These are phyloP conservation scores for Oryza glumipatula DNA, from an alignment of 176 grass and related monocot genomes.

Conservation along the genomic window DNA sequence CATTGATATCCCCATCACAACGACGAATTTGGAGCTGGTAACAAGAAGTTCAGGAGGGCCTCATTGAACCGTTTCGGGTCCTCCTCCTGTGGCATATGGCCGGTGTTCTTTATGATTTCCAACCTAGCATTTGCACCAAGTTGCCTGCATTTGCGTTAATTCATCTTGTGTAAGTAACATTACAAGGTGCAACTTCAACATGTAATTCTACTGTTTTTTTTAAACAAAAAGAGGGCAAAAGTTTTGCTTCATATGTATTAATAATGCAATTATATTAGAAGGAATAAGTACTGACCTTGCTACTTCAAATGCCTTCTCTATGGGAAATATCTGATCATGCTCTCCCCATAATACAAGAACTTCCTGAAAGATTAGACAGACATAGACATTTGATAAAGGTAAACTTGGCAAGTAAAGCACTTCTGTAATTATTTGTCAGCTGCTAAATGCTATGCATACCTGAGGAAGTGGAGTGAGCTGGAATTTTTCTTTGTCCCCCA, in stretches of 20 bases:
- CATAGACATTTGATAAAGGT: not conserved
- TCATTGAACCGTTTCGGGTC: slow-evolving; percentile 69
- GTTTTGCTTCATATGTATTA: no score
- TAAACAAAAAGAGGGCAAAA: no score
- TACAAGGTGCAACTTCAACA: not conserved
- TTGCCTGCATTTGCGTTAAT: slow-evolving; percentile 48
- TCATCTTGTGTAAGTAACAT: slow-evolving; percentile 19
- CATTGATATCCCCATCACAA: slow-evolving; percentile 25
- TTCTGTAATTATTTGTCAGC: not conserved
- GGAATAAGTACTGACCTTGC: slow-evolving; percentile 47
- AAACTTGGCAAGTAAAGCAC: not conserved
- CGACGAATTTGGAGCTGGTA: slow-evolving; percentile 29
- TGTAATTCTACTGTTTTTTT: not conserved
- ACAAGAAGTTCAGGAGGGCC: slow-evolving; percentile 68
- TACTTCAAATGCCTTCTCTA: slow-evolving; percentile 65
- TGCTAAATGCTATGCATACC: slow-evolving; percentile 38
- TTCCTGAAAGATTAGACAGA: slow-evolving; percentile 39
- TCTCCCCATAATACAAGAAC: slow-evolving; percentile 91
- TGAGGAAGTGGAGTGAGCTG: slow-evolving; percentile 75
- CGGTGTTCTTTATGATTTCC: slow-evolving; percentile 70
- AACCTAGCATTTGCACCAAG: slow-evolving; percentile 68
- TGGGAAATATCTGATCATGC: slow-evolving; percentile 78
- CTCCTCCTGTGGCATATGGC: slow-evolving; percentile 75
- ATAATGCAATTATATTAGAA: not conserved
- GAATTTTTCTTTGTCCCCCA: slow-evolving; percentile 69